Percentiles rank a stretch among this genome's conserved stretches.
Conservation (phyloP, 441 rosid genomes). For the Heliophila coronopifolia region DNA sequence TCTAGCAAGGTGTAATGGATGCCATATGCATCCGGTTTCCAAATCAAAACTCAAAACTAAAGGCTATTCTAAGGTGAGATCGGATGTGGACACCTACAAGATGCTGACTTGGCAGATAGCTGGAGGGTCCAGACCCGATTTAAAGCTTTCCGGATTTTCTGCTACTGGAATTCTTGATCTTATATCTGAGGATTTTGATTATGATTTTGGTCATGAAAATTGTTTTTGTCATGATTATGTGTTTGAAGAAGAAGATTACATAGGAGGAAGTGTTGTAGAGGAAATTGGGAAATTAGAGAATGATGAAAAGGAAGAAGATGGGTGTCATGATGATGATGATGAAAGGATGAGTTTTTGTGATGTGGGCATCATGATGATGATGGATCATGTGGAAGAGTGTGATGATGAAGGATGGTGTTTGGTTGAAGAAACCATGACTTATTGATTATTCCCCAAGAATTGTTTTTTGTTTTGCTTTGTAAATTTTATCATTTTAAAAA, state of each 20-base stretch:
- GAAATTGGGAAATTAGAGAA: slow-evolving; percentile 12
- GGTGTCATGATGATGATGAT: slow-evolving; percentile 13
- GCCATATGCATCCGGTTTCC: slow-evolving; percentile 28
- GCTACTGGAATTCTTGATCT: slow-evolving; percentile 45
- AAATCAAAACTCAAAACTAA: slow-evolving; percentile 26
- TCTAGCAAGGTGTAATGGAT: slow-evolving; percentile 37
- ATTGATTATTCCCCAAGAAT: slow-evolving; percentile 16
- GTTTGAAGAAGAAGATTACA: slow-evolving; percentile 10
- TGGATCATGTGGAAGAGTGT: slow-evolving; percentile 28
- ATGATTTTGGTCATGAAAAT: no score
- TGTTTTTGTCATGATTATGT: slow-evolving; percentile 26
- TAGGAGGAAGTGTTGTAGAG: slow-evolving; percentile 13
- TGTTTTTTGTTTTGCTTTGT: slow-evolving; percentile 14
- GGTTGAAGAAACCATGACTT: slow-evolving; percentile 39
- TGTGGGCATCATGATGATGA: slow-evolving; percentile 30
- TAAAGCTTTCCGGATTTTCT: slow-evolving; percentile 41
- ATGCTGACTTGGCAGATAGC: slow-evolving; percentile 47
- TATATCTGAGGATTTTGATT: slow-evolving; percentile 28
- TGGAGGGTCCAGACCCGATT: slow-evolving; percentile 17
- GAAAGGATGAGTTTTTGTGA: slow-evolving; percentile 30
- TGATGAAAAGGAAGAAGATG: slow-evolving; percentile 3
- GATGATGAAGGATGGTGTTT: slow-evolving; percentile 58
- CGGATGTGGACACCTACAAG: slow-evolving; percentile 25
- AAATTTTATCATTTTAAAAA: slow-evolving; percentile 17
- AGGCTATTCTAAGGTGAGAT: slow-evolving; percentile 36